Percentiles rank a stretch among this genome's conserved stretches.
Evolutionary conservation across 495 filamentous ascomycete genomes (phyloP).

Genomic region (Aspergillus ostianus): DNA sequence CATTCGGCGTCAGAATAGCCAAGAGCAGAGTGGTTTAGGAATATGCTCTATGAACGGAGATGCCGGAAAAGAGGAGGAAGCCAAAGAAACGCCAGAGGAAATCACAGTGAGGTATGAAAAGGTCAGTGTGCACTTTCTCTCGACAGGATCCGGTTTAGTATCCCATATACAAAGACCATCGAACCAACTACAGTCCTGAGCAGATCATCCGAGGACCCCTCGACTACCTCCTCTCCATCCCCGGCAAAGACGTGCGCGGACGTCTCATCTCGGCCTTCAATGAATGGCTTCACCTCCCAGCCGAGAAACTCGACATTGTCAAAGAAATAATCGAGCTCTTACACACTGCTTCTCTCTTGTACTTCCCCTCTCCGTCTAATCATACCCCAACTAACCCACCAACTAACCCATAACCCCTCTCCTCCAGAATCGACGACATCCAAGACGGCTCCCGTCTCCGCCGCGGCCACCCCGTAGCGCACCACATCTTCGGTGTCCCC

Average conservation of each 20-base stretch:
- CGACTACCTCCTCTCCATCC: slow-evolving; percentile 71
- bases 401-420: background rate
- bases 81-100: too few relatives aligned
- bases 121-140: too few relatives aligned
- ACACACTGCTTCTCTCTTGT: slow-evolving; percentile 80
- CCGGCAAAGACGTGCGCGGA: slow-evolving; percentile 79
- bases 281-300: slow-evolving; percentile 74
- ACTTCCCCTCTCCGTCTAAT: slow-evolving; percentile 6
- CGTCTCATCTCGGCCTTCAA: slow-evolving; percentile 83
- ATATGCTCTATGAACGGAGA: too few relatives aligned
- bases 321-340: slow-evolving; percentile 81
- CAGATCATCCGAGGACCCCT: slow-evolving; percentile 54
- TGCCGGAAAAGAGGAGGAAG: too few relatives aligned
- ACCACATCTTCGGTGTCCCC: slow-evolving; percentile 81
- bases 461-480: slow-evolving; percentile 79
- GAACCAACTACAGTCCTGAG: background rate
- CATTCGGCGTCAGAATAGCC: too few relatives aligned
- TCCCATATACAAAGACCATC: too few relatives aligned
- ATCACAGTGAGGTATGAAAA: too few relatives aligned
- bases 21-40: too few relatives aligned
- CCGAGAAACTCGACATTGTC: slow-evolving; percentile 67
- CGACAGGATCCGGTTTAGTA: too few relatives aligned
- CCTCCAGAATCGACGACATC: slow-evolving; percentile 71
- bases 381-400: background rate
- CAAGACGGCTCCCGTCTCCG: slow-evolving; percentile 75